Conservation (phyloP, 371 early-diverging fungal genomes). For the Capillidium rhysosporum region DNA sequence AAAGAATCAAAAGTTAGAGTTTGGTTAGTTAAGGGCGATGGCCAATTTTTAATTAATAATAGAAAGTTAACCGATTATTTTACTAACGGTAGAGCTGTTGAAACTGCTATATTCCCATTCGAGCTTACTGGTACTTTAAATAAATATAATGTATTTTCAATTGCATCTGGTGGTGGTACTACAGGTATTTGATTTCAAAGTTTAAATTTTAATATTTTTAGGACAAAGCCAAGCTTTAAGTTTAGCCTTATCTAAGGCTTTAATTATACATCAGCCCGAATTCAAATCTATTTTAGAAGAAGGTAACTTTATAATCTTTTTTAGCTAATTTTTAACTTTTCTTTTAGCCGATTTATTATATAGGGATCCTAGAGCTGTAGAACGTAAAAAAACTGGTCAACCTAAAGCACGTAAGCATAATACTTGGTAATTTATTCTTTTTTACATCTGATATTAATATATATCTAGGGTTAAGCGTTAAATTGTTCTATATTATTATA, state of each 20-base stretch:
- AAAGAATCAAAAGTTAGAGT: slow-evolving; percentile 67
- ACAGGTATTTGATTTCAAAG: slow-evolving; percentile 24
- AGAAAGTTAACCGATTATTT: slow-evolving; percentile 55
- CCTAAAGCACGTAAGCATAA: slow-evolving; percentile 85
- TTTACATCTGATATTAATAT: not conserved
- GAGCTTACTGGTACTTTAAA: slow-evolving; percentile 35
- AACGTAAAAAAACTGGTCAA: slow-evolving; percentile 94
- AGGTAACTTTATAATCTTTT: slow-evolving; percentile 19
- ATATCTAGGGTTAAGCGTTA: slow-evolving; percentile 9
- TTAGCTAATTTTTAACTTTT: not conserved
- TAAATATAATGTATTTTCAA: slow-evolving; percentile 70
- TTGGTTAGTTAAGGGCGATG: slow-evolving; percentile 57
- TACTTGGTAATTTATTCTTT: slow-evolving; percentile 38
- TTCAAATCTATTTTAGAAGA: slow-evolving; percentile 33
- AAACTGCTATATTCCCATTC: slow-evolving; percentile 55
- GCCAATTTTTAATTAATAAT: slow-evolving; percentile 70
- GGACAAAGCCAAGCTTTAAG: slow-evolving; percentile 80
- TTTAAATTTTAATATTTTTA: slow-evolving; percentile 7
- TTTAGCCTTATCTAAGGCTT: slow-evolving; percentile 59
- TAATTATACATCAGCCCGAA: slow-evolving; percentile 44
- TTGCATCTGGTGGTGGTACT: slow-evolving; percentile 71
- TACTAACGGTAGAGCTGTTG: slow-evolving; percentile 33
- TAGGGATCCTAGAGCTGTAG: slow-evolving; percentile 74
- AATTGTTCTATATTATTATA: no score
- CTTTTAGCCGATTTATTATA: slow-evolving; percentile 44